Conservation (phyloP, 2,329 filamentous ascomycete species). For the Epichloe amarillans region DNA sequence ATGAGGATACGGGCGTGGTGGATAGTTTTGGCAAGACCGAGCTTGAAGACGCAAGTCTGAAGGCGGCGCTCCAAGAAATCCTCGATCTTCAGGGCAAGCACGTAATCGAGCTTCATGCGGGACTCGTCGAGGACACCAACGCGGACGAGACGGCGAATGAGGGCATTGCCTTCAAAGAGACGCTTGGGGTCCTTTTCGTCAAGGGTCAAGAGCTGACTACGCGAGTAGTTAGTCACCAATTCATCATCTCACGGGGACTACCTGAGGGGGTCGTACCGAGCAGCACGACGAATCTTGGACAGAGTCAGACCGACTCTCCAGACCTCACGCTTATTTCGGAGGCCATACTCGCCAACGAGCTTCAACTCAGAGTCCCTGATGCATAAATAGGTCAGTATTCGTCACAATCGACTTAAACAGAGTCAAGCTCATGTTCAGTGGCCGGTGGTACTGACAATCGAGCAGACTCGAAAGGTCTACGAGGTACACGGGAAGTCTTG, state of each 20-base stretch:
- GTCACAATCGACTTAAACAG: conserved; percentile 83
- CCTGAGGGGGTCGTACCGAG: conserved; percentile 52
- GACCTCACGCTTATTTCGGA: conserved; percentile 99
- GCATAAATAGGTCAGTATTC: conserved; percentile 49
- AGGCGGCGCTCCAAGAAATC: conserved; percentile 99
- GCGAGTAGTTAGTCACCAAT: conserved; percentile 12
- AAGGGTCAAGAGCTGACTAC: conserved; percentile 96
- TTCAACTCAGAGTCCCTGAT: conserved; percentile 97
- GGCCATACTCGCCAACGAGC: conserved; percentile 98
- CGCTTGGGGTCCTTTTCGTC: conserved; percentile 99
- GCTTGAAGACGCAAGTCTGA: conserved; percentile 99
- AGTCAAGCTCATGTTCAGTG: conserved; percentile 98
- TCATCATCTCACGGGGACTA: background rate
- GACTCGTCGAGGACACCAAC: conserved; percentile 99
- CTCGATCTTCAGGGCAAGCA: conserved; percentile 96
- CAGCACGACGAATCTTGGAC: conserved; percentile 99
- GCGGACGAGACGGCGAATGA: conserved; percentile 99
- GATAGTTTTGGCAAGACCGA: conserved; percentile 99
- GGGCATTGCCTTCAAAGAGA: conserved; percentile 99
- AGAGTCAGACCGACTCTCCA: conserved; percentile 99
- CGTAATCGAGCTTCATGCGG: conserved; percentile 99
- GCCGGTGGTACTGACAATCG: conserved; percentile 95
- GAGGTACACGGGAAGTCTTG: conserved; percentile 99
- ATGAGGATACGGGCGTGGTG: conserved; percentile 99
- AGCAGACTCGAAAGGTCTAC: conserved; percentile 98